A percentile compares a stretch with the other conserved stretches of the same genome.
Evolutionary conservation across 805 yeast species (phyloP).

Genomic region (Scheffersomyces amazonensis): DNA sequence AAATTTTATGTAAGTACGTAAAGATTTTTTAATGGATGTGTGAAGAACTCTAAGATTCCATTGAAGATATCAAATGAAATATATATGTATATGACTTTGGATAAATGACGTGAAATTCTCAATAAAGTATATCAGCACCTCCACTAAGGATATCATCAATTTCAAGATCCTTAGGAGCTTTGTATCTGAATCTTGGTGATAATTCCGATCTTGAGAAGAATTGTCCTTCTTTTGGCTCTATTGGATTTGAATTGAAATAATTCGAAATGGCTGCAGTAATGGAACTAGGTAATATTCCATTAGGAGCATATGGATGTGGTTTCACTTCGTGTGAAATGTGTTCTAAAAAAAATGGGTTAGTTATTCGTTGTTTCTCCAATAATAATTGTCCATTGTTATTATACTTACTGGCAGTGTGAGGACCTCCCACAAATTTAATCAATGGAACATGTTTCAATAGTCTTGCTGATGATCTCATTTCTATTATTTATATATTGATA

Average conservation of each 20-base stretch:
- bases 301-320: slow-evolving; percentile 42
- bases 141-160: slow-evolving; percentile 77
- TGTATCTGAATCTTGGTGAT: slow-evolving; percentile 72
- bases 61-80: too few species aligned
- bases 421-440: slow-evolving; percentile 86
- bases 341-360: slow-evolving; percentile 4
- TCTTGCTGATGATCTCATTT: slow-evolving; percentile 32
- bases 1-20: too few species aligned
- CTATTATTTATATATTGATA: not conserved
- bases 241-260: slow-evolving; percentile 28
- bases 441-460: slow-evolving; percentile 55
- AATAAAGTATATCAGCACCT: slow-evolving; percentile 67
- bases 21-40: too few species aligned
- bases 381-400: too few species aligned
- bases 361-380: too few species aligned
- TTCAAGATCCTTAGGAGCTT: slow-evolving; percentile 61
- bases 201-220: slow-evolving; percentile 58
- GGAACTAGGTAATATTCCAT: slow-evolving; percentile 38
- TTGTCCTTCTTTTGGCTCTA: slow-evolving; percentile 41
- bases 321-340: slow-evolving; percentile 7
- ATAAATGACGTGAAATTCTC: too few species aligned
- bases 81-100: too few species aligned
- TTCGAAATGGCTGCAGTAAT: slow-evolving; percentile 5
- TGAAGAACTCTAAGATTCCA: too few species aligned
- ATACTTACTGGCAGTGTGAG: slow-evolving; percentile 51